Evolutionary conservation across 768 basidiomycete species (phyloP).

Genomic region (Favolaschia claudopus): DNA sequence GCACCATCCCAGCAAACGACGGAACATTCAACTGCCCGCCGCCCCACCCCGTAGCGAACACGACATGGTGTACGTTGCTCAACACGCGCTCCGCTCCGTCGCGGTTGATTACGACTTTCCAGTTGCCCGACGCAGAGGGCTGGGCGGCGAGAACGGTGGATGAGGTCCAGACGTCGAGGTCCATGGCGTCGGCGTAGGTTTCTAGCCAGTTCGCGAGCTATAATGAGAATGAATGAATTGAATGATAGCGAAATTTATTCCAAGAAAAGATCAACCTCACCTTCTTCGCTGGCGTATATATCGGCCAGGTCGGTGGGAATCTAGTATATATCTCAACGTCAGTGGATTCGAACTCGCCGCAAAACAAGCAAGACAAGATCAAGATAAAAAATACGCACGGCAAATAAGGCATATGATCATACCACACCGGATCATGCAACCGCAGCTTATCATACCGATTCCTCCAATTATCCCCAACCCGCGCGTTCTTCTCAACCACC

Average conservation of each 20-base stretch:
- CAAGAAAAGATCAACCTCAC: slow-evolving; percentile 22
- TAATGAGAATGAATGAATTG: neutral
- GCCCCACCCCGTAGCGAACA: slow-evolving; percentile 62
- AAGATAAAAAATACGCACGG: slow-evolving; percentile 33
- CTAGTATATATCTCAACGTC: slow-evolving; percentile 35
- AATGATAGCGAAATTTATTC: neutral
- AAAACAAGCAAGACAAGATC: neutral
- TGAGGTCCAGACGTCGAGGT: slow-evolving; percentile 61
- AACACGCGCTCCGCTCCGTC: slow-evolving; percentile 43
- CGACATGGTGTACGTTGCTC: slow-evolving; percentile 55
- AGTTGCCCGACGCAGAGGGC: slow-evolving; percentile 39
- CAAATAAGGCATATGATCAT: slow-evolving; percentile 54
- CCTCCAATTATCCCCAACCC: slow-evolving; percentile 73
- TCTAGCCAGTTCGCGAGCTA: slow-evolving; percentile 72
- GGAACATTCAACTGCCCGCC: slow-evolving; percentile 56
- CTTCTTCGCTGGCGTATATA: slow-evolving; percentile 52
- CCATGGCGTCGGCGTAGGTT: slow-evolving; percentile 56
- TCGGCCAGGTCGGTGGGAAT: slow-evolving; percentile 56
- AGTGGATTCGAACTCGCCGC: neutral
- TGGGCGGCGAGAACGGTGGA: slow-evolving; percentile 42
- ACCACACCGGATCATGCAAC: slow-evolving; percentile 72
- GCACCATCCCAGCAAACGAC: slow-evolving; percentile 50
- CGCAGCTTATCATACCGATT: slow-evolving; percentile 71
- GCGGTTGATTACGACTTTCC: slow-evolving; percentile 48
- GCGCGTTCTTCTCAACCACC: slow-evolving; percentile 66